Evolutionary conservation across 768 basidiomycete genomes (phyloP).

Genomic region (Pleurotus platypus): DNA sequence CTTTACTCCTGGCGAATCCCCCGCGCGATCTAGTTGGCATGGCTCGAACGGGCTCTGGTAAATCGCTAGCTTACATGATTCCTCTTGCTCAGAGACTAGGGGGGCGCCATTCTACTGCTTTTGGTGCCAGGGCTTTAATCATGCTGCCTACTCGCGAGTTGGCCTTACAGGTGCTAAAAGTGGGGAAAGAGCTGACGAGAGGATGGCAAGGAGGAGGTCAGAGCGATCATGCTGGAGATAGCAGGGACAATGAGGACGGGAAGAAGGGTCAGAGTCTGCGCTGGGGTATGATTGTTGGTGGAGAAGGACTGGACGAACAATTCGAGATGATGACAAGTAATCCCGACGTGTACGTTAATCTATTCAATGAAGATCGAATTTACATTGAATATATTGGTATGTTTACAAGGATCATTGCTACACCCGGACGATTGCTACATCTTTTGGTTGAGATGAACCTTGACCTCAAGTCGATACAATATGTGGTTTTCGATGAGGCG

Average conservation of each 20-base stretch:
- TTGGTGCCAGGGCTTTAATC: slow-evolving; percentile 85
- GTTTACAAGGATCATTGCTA: slow-evolving; percentile 82
- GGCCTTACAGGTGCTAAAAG: slow-evolving; percentile 89
- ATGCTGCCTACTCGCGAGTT: slow-evolving; percentile 92
- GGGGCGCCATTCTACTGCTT: slow-evolving; percentile 72
- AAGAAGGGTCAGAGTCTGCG: slow-evolving; percentile 62
- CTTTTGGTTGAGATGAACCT: slow-evolving; percentile 95
- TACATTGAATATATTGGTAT: slow-evolving; percentile 12
- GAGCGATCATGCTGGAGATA: slow-evolving; percentile 73
- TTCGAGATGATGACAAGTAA: slow-evolving; percentile 93
- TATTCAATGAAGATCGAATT: slow-evolving; percentile 7
- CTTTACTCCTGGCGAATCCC: slow-evolving; percentile 76
- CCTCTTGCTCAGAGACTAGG: slow-evolving; percentile 86
- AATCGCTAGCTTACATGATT: slow-evolving; percentile 93
- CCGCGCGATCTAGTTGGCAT: slow-evolving; percentile 95
- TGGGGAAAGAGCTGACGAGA: slow-evolving; percentile 90
- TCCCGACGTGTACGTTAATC: slow-evolving; percentile 82
- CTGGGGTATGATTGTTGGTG: slow-evolving; percentile 95
- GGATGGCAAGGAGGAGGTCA: slow-evolving; percentile 61
- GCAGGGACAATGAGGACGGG: slow-evolving; percentile 48
- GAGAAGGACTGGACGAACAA: slow-evolving; percentile 93
- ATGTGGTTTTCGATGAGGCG: slow-evolving; percentile 96
- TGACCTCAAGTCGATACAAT: slow-evolving; percentile 82
- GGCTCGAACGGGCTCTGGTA: slow-evolving; percentile 98
- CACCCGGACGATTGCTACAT: slow-evolving; percentile 96